phyloP scores from a whole-genome alignment of 164 flowering plant genomes.

The Annona squamosa region DNA sequence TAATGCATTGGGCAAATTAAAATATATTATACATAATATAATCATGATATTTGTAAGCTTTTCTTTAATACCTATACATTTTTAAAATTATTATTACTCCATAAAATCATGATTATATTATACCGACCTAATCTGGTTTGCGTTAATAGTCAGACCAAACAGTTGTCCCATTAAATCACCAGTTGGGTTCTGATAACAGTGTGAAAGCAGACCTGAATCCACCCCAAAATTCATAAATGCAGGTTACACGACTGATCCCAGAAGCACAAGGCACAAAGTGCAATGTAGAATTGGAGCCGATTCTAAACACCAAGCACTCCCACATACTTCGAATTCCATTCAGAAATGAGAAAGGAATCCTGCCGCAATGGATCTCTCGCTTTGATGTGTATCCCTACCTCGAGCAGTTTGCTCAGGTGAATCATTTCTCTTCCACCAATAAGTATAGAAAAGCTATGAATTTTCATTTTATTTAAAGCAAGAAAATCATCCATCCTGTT shows the following conservation, averaged over 20 bases:
- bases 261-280: slow-evolving; percentile 86
- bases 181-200: too few species aligned
- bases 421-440: background rate
- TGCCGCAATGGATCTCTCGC: slow-evolving; percentile 85
- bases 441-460: background rate
- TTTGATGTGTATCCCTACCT: slow-evolving; percentile 93
- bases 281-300: slow-evolving; percentile 70
- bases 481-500: background rate
- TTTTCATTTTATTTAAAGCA: background rate
- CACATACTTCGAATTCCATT: slow-evolving; percentile 86
- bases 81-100: too few species aligned
- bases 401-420: slow-evolving; percentile 65
- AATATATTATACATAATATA: background rate
- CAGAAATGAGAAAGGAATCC: slow-evolving; percentile 53
- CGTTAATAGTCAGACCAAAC: too few species aligned
- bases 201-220: background rate
- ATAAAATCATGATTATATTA: too few species aligned
- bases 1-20: background rate
- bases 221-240: slow-evolving; percentile 3
- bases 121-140: too few species aligned
- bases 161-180: too few species aligned
- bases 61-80: too few species aligned
- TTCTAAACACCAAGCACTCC: slow-evolving; percentile 58
- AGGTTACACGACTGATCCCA: slow-evolving; percentile 92
- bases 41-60: background rate